These are phyloP conservation scores for Gomphus bonarii DNA, from an alignment of 1,284 basidiomycete genomes.

Conservation along the genomic window DNA sequence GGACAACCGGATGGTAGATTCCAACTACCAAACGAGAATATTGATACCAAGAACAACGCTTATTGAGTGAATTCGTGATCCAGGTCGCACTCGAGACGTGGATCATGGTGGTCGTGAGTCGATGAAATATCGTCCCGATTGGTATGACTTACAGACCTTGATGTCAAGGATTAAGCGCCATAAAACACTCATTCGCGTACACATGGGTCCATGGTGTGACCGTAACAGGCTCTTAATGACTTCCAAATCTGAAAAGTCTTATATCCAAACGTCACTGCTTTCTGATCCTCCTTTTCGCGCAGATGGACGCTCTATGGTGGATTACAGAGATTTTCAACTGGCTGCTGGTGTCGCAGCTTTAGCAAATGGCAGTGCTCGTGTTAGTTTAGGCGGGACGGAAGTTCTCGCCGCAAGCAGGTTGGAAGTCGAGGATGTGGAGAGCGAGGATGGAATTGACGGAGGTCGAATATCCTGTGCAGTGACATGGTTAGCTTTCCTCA, in stretches of 20 bases:
- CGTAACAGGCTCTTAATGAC: constrained; percentile 15
- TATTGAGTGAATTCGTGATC: no score
- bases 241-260: constrained; percentile 69
- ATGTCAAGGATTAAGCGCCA: no score
- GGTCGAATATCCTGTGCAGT: constrained; percentile 57
- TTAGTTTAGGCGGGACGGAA: constrained; percentile 62
- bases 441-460: constrained; percentile 38
- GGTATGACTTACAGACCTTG: no score
- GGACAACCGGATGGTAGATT: no score
- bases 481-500: constrained; percentile 46
- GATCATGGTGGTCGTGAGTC: no score
- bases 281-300: constrained; percentile 45
- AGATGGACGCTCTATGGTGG: constrained; percentile 54
- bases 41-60: no score
- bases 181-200: not conserved
- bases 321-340: constrained; percentile 57
- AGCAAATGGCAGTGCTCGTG: constrained; percentile 68
- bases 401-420: constrained; percentile 61
- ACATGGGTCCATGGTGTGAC: not conserved
- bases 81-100: no score
- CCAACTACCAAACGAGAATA: no score
- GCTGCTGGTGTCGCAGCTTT: constrained; percentile 66
- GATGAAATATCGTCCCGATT: no score
- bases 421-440: constrained; percentile 51
- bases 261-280: constrained; percentile 53